These are phyloP conservation scores for Neurospora africana DNA, from an alignment of 495 filamentous ascomycete genomes.

Conservation along the genomic window DNA sequence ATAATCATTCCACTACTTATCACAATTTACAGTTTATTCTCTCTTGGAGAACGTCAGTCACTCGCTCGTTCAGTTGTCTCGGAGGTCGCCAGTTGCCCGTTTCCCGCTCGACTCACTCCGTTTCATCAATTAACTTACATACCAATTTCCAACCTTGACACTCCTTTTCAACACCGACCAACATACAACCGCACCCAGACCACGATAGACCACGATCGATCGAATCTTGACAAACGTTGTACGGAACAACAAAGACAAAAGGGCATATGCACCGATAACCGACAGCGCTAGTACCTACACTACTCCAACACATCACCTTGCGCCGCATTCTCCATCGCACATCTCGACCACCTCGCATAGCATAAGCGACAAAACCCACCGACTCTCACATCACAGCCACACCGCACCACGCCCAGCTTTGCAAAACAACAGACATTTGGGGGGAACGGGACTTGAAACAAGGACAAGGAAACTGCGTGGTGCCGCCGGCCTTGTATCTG, in stretches of 20 bases:
- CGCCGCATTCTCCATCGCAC: not conserved
- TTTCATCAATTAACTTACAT: not conserved
- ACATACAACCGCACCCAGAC: not conserved
- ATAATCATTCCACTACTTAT: not conserved
- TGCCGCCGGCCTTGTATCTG: constrained; percentile 3
- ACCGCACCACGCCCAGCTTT: not conserved
- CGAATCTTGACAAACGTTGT: not conserved
- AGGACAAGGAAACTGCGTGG: not conserved
- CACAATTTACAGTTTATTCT: not conserved
- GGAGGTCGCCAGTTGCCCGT: not conserved
- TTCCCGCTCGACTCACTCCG: not conserved
- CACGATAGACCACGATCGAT: not conserved
- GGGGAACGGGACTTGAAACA: not conserved
- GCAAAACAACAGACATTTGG: not conserved
- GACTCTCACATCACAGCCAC: not conserved
- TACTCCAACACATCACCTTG: not conserved
- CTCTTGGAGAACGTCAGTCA: not conserved
- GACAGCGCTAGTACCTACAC: constrained; percentile 11
- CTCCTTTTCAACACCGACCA: not conserved
- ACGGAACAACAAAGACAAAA: not conserved
- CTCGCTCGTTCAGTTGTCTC: not conserved
- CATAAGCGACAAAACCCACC: not conserved
- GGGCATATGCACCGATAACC: constrained; percentile 4
- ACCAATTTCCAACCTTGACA: not conserved
- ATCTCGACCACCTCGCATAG: not conserved